Percentiles rank a stretch among this genome's conserved stretches.
These are phyloP conservation scores for Lathyrus aphaca DNA, from an alignment of 306 rosid genomes.

Conservation along the genomic window DNA sequence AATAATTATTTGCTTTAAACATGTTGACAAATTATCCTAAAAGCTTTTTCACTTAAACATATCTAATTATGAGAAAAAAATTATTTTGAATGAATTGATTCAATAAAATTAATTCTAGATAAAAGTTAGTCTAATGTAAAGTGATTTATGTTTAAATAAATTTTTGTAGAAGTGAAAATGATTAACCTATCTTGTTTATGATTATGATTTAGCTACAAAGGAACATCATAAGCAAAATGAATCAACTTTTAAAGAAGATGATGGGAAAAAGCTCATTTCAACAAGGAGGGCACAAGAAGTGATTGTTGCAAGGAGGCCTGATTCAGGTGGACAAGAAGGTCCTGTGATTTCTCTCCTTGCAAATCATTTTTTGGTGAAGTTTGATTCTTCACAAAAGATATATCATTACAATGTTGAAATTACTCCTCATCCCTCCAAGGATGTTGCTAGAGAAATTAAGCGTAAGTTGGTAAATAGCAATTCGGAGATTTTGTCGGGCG, in stretches of 20 bases:
- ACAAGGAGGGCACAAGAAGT: constrained; percentile 56
- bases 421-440: constrained; percentile 88
- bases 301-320: constrained; percentile 86
- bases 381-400: constrained; percentile 69
- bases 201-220: constrained; percentile 50
- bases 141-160: too few species aligned
- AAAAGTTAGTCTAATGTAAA: too few species aligned
- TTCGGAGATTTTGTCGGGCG: constrained; percentile 65
- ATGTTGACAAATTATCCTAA: constrained; percentile 3
- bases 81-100: too few species aligned
- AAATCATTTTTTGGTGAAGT: constrained; percentile 84
- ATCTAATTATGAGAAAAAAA: not conserved
- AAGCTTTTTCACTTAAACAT: not conserved
- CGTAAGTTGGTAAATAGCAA: constrained; percentile 72
- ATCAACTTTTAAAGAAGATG: constrained; percentile 51
- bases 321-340: constrained; percentile 95
- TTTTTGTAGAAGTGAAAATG: not conserved
- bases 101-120: too few species aligned
- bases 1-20: constrained; percentile 1
- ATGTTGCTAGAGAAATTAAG: constrained; percentile 74
- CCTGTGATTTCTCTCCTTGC: constrained; percentile 77
- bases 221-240: constrained; percentile 51
- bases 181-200: constrained; percentile 41
- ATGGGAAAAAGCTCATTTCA: constrained; percentile 51
- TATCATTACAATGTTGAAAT: constrained; percentile 96